Base-by-base conservation (phyloP, 345 rosid genomes). In the Euphorbia tirucalli region DNA sequence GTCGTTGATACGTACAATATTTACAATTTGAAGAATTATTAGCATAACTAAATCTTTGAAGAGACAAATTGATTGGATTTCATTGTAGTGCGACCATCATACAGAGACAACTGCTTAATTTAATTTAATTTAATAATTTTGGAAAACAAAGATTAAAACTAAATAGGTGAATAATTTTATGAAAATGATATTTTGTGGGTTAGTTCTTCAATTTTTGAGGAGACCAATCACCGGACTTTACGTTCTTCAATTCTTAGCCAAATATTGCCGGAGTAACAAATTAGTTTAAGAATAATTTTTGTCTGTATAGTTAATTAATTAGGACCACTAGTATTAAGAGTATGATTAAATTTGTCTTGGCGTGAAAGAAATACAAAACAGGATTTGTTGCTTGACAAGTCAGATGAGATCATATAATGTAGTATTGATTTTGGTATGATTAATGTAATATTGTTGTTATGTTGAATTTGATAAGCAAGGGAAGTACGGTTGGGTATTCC, bases 71-170 rank as follows among this genome's bases (percentile, higher is more conserved):
- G 3, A 63, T 32, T 35, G 61, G 48, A 61, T 61, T 49, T 11
- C 21, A n/a, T 16, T 50, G 68, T 49, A 61, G 74, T 61, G 57
- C 4, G 68, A 71, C 74, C 39, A 21, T 49, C 32, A 71, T 48
- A 15, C 61, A 71, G 6, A 71, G 22, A 27, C 65, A 41, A 61
- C 44, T 32, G 44, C 37, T 56, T 39, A 14, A 56, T 56, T 37
- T 37, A 25, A 16, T 35, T n/a, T 48, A 44, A 66, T 27, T 48
- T 28, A 61, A 61, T 32, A 7, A 32, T 61, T 39, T n/a, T 22
- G 14, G 27, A 32, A n/a, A 32, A 11, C 5, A 16, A 31, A 22
- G 15, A 56, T n/a, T n/a, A n/a, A 27, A 58, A 15, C 8, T 35
- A 31, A 61, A 31, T 18, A 31, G 14, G 0, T 35, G 24, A 9